phyloP scores from a whole-genome alignment of 129 eudicot species.

The carrot (Daucus carota) region DH1_v3.0 NC_030385.2:43623001-43623500 shows the following conservation, averaged over 20 bases:
- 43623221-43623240: background rate
- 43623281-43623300: background rate
- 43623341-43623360: background rate
- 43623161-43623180: background rate
- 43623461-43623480: constrained; percentile 91
- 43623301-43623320: background rate
- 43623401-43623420: constrained; percentile 93
- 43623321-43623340: background rate
- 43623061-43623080: background rate
- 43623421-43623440: constrained; percentile 94
- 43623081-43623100: background rate
- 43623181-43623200: background rate
- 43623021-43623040: background rate
- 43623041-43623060: too few relatives aligned
- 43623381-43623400: constrained; percentile 38
- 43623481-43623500: constrained; percentile 9
- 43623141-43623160: background rate
- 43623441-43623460: constrained; percentile 89
- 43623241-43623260: background rate
- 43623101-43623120: background rate
- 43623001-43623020: background rate
- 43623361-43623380: constrained; percentile 3
- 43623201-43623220: background rate
- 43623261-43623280: background rate
- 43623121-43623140: background rate